Evolutionary conservation across 2,329 filamentous ascomycete genomes (phyloP), one percentile per base, ranked within the genome.

Genomic region (Sporothrix dimorphospora): DNA sequence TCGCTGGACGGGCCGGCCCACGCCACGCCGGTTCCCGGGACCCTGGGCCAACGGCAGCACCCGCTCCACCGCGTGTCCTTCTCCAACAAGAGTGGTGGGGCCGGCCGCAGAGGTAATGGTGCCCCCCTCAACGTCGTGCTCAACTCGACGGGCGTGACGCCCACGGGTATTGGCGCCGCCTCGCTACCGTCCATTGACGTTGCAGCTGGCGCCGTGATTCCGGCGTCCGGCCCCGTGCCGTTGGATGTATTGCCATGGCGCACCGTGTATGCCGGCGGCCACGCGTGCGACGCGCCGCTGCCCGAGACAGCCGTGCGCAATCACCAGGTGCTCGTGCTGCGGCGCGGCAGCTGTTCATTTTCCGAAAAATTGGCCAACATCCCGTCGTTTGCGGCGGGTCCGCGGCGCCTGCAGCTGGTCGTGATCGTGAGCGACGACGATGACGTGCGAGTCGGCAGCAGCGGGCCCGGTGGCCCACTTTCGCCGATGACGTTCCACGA

Each of bases 331-430:
- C 90, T 99, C 73, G 88, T 97, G 67, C 85, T 98, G 77, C 90
- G 88, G 38, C 90, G 96, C 6, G 95, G 96, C 51, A 90, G 89
- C 0, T 99, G 96, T 82, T 91, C 88, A 30, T 98, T 98, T 80
- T 91, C 88, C 47, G 83, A 91, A 38, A 99, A 99, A 80, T 83
- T 98, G 0, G 85, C 87, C 69, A 94, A 93, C 75, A 94, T 98
- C n/a, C 94, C 95, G 0, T 88, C 89, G 11, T 95, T 91, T 79
- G 85, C 89, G 1, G 90, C 92, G 0, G 84, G 85, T 0, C 79
- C 84, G 42, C 0, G 79, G 81, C 3, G 90, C 0, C 83, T 98
- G 21, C 92, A 97, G 79, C 86, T 98, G 3, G 93, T 98, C 38
- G 83, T 98, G 57, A 82, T 98, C 0, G 88, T 98, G 1, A 90